Evolutionary conservation across 441 rosid species (phyloP), one percentile per base, ranked within the genome.

Genomic region (Eutrema salsugineum): DNA sequence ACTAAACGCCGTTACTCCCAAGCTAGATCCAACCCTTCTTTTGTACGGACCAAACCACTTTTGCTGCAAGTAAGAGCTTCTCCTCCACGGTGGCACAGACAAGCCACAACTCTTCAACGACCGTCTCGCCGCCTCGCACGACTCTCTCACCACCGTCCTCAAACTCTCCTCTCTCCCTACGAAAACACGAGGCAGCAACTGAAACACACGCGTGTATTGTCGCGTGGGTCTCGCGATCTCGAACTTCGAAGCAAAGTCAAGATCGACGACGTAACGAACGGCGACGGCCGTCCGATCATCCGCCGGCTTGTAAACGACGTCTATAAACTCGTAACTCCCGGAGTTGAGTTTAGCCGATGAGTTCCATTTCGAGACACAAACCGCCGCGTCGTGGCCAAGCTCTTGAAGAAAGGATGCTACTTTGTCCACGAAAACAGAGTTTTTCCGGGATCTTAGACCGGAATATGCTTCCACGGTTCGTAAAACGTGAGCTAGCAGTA

Each of bases 31-130:
- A 7, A 70, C 47, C 42, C 81, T 86, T 59, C 97, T 83, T 32
- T 81, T 80, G 78, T 85, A 83, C 27, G 91, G 86, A 33, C 90
- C 88, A 36, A 91, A 76, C 95, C 94, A 91, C 80, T 91, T 93
- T 70, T 84, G 85, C 20, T 81, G 85, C 85, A 87, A 79, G 78
- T 85, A 91, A 56, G 92, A 83, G 75, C 82, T 83, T 75, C 89
- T 93, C 57, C 98, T 71, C 98, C 98, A 93, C 0, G 98, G 98
- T 6, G 98, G 92, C 2, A 91, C 69, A 2, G 91, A 79, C 32
- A 93, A 86, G 1, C 79, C 85, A n/a, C 71, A 71, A 44, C 82
- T 80, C 82, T 80, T 88, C 70, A 93, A 46, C 10, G 98, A 93
- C 61, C 62, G 72, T 77, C 46, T 89, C 7, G 91, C 86, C 4